These are phyloP conservation scores for Dactylellina haptotyla DNA, from an alignment of 2,329 filamentous ascomycete species.

Conservation along the genomic window DNA sequence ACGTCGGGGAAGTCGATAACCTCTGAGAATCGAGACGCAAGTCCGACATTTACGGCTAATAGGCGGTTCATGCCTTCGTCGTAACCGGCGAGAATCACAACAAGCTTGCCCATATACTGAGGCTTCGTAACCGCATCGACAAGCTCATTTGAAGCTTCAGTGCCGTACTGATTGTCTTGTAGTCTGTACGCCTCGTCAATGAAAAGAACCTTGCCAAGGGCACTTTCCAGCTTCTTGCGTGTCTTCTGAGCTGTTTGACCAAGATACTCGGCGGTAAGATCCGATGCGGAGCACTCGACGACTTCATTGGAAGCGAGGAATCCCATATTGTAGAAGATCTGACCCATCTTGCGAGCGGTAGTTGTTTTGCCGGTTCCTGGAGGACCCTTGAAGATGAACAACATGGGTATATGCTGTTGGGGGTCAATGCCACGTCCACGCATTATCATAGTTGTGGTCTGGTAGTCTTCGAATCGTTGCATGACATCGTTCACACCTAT, in stretches of 20 bases:
- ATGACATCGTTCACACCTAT: conserved; percentile 71
- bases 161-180: conserved; percentile 68
- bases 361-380: conserved; percentile 79
- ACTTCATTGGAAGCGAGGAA: conserved; percentile 72
- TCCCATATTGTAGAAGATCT: conserved; percentile 79
- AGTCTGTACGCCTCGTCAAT: conserved; percentile 79
- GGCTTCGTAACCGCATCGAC: conserved; percentile 68
- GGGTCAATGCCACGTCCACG: conserved; percentile 68
- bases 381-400: conserved; percentile 74
- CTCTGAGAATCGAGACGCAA: conserved; percentile 74
- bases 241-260: conserved; percentile 77
- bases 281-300: conserved; percentile 73
- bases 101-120: conserved; percentile 69
- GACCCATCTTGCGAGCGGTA: conserved; percentile 77
- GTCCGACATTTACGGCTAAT: conserved; percentile 70
- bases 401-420: conserved; percentile 71
- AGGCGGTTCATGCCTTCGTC: conserved; percentile 73
- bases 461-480: conserved; percentile 67
- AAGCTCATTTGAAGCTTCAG: conserved; percentile 68
- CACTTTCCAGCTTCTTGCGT: conserved; percentile 69
- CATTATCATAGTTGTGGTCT: conserved; percentile 67
- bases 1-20: conserved; percentile 68
- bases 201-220: conserved; percentile 73
- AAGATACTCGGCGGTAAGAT: conserved; percentile 74
- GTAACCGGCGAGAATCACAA: conserved; percentile 77